Base-by-base conservation (phyloP, 1,284 basidiomycete species). In the Neotropicomus parvogracilis region DNA sequence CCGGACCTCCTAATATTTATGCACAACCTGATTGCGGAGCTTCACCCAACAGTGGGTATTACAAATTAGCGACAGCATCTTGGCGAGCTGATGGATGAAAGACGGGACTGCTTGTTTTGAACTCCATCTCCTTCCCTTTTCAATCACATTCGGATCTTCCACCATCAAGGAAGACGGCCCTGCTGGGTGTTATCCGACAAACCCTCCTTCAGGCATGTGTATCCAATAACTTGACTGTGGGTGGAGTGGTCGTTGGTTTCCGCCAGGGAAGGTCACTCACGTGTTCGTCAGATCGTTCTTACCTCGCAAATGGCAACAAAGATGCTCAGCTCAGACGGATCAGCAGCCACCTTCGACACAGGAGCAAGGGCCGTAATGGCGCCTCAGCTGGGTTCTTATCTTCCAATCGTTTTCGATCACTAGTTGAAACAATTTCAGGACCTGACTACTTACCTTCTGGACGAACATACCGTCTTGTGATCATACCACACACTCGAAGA, bases 241-340 rank as follows among this genome's bases (percentile, higher is more conserved):
- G 65, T 53, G 33, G 48, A 40, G 65, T 53, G 33, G 48, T 39
- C 40, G 27, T 36, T 13, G 29, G 42, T 40, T 41, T 29, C 41
- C 24, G 43, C 44, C 42, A 29, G 20, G 34, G 24, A 1, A 37
- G 28, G 26, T n/a, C 17, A 39, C 42, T 53, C 33, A 43, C 44
- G 46, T 39, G 40, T 49, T 21, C 35, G 28, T 32, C 45, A 88
- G 85, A 71, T 85, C 39, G 69, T 86, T 38, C 70, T 75, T 29
- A 87, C 84, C 4, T 81, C 80, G 31, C 85, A 88, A 61, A 70
- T 88, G 50, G 74, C 81, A 9, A 86, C 81, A 0, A 87, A 83
- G 59, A 67, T 86, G 54, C 63, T 85, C 40, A 75, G 78, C 46
- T 65, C 71, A 6, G 80, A 86, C 58, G 86, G 85, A 38, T 70